A percentile compares a stretch with the other conserved stretches of the same genome.
Evolutionary conservation across 1,139 yeast genomes (phyloP).

Genomic region (Citeromyces hawaiiensis): DNA sequence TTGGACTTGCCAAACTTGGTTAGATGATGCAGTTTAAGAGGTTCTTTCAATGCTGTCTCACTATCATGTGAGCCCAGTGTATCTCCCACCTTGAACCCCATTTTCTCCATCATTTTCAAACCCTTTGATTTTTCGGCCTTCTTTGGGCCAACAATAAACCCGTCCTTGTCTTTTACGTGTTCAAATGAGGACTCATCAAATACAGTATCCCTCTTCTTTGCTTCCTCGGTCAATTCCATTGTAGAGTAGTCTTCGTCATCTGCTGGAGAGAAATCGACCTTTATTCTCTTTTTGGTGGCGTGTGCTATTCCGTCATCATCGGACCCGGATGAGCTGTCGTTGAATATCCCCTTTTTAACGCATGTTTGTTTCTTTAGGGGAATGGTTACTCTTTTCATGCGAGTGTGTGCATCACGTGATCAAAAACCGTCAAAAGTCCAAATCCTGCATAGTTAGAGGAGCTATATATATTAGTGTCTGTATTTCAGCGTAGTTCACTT

Average conservation of each 20-base stretch:
- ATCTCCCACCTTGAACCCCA: conserved; percentile 39
- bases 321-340: neutral
- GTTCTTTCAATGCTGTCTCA: neutral
- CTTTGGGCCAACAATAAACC: neutral
- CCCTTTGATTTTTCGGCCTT: conserved; percentile 24
- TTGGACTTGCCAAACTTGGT: neutral
- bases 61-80: conserved; percentile 21
- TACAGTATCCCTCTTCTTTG: neutral
- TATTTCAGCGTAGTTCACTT: no score
- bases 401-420: neutral
- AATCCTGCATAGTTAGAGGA: no score
- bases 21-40: neutral
- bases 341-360: neutral
- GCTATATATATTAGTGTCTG: no score
- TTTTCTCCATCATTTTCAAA: conserved; percentile 34
- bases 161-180: neutral
- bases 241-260: neutral
- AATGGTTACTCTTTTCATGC: neutral
- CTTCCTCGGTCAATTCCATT: neutral
- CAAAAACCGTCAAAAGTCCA: no score
- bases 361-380: neutral
- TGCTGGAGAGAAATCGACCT: neutral
- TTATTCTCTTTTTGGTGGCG: neutral
- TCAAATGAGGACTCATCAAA: conserved; percentile 1
- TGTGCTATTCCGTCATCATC: neutral